phyloP scores from a whole-genome alignment of 179 eudicot species.

The Silene vulgaris region DNA sequence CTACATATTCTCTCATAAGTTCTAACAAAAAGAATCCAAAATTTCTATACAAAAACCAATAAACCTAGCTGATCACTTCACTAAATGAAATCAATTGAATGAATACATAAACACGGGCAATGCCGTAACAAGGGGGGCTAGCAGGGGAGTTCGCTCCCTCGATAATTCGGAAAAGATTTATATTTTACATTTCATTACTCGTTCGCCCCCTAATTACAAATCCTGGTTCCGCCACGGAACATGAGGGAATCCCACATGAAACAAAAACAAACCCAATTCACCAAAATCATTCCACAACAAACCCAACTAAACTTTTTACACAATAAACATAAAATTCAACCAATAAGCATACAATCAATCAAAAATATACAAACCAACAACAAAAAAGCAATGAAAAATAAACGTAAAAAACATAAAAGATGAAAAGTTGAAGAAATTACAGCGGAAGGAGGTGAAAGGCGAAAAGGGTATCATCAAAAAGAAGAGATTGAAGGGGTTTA shows the following conservation, averaged over 20 bases:
- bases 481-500: slow-evolving; percentile 61
- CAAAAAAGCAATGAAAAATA: background rate
- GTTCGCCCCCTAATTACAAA: background rate
- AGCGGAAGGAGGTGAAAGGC: slow-evolving; percentile 73
- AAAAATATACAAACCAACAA: background rate
- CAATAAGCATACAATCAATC: background rate
- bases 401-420: background rate
- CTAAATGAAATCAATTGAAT: background rate
- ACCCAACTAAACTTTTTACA: background rate
- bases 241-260: background rate
- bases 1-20: background rate
- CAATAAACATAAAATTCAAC: background rate
- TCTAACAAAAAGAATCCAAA: background rate
- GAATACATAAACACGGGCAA: background rate
- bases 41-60: background rate
- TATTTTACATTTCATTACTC: background rate
- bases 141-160: no score
- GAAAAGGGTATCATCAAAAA: slow-evolving; percentile 56
- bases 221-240: background rate
- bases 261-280: background rate
- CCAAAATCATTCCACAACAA: background rate
- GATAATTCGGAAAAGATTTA: no score
- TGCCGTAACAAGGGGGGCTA: no score
- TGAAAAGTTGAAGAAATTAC: slow-evolving; percentile 37
- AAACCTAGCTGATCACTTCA: background rate